These are phyloP conservation scores for Trichothecium sympodiale DNA, from an alignment of 2,329 filamentous ascomycete species.

Conservation along the genomic window DNA sequence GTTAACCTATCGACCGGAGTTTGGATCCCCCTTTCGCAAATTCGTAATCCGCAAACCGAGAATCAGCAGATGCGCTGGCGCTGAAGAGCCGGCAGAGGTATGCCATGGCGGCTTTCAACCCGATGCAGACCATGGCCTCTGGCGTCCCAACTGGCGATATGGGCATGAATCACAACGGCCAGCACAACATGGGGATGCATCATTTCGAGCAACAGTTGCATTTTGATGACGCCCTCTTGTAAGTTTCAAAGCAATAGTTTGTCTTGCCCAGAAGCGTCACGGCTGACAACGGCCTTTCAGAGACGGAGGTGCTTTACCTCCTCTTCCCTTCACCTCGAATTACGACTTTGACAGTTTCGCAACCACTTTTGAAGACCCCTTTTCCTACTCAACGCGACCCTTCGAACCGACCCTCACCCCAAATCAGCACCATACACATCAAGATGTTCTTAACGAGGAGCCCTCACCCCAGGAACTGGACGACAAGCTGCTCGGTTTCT, in stretches of 20 bases:
- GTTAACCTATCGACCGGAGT: neutral
- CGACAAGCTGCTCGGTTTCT: constrained; percentile 67
- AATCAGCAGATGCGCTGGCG: constrained; percentile 14
- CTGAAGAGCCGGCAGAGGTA: constrained; percentile 21
- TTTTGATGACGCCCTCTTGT: constrained; percentile 49
- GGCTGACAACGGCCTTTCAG: constrained; percentile 10
- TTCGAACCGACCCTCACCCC: constrained; percentile 29
- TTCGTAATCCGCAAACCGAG: neutral
- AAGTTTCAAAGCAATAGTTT: constrained; percentile 17
- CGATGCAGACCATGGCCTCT: constrained; percentile 39
- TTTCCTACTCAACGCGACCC: constrained; percentile 41
- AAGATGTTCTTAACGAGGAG: constrained; percentile 32
- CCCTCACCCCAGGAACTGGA: constrained; percentile 47
- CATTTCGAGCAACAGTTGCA: constrained; percentile 39
- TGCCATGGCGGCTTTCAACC: constrained; percentile 49
- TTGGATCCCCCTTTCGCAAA: neutral
- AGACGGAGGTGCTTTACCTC: constrained; percentile 21
- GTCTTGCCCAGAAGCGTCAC: constrained; percentile 1
- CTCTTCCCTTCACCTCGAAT: constrained; percentile 42
- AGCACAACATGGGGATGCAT: constrained; percentile 32
- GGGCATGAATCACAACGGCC: constrained; percentile 28
- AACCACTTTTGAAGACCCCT: constrained; percentile 55
- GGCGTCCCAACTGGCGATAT: constrained; percentile 32
- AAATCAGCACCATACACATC: constrained; percentile 10
- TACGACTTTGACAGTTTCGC: constrained; percentile 53